Evolutionary conservation across 257 asterid species (phyloP).

Genomic region (Verbascum thapsus): DNA sequence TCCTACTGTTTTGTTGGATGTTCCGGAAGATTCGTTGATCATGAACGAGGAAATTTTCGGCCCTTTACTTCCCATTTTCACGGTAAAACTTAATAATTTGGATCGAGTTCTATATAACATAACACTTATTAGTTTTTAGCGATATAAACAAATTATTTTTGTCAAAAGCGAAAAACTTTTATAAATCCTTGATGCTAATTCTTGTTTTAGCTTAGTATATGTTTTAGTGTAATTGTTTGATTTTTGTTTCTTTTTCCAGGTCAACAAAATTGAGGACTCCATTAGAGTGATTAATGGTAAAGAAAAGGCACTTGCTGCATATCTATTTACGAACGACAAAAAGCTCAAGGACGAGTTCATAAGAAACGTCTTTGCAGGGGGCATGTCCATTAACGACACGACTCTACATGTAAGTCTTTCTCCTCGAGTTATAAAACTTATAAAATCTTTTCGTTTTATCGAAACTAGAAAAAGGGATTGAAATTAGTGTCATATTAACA

Average conservation of each 20-base stretch:
- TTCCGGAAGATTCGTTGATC: conserved; percentile 68
- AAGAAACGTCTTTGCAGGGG: conserved; percentile 70
- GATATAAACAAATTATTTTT: neutral
- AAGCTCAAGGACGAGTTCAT: conserved; percentile 70
- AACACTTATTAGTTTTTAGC: neutral
- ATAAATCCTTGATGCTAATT: neutral
- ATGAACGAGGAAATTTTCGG: conserved; percentile 93
- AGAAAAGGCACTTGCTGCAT: conserved; percentile 94
- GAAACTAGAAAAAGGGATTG: too few relatives aligned
- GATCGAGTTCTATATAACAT: neutral
- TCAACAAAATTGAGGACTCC: conserved; percentile 63
- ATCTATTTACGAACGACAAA: conserved; percentile 75
- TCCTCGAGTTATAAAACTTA: neutral
- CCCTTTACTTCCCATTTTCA: conserved; percentile 81
- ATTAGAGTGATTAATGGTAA: conserved; percentile 55
- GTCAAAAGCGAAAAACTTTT: too few relatives aligned
- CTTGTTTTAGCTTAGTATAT: conserved; percentile 17
- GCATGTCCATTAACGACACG: conserved; percentile 68
- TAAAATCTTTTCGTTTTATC: neutral
- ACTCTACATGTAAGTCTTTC: conserved; percentile 61
- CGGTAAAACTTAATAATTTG: conserved; percentile 44
- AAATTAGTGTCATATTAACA: too few relatives aligned
- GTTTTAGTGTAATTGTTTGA: conserved; percentile 8
- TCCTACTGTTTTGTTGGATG: conserved; percentile 82
- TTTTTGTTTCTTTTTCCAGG: conserved; percentile 45